Percentiles rank a stretch among this genome's conserved stretches.
Conservation (phyloP, 1,284 basidiomycete species). For the Moesziomyces globuligerus region DNA sequence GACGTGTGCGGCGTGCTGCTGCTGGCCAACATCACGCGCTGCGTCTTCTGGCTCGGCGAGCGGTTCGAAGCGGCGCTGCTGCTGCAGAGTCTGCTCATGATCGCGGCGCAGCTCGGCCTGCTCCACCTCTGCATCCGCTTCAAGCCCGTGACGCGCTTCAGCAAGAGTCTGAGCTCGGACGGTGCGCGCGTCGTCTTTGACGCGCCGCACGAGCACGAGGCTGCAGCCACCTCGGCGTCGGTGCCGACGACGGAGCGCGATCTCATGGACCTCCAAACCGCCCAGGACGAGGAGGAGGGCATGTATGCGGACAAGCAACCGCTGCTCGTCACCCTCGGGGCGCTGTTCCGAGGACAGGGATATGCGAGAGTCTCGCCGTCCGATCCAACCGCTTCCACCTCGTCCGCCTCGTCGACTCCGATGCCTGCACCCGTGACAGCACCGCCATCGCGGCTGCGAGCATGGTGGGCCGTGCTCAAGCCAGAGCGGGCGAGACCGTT, state of each 20-base stretch:
- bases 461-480: background rate
- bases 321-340: slow-evolving; percentile 38
- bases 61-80: slow-evolving; percentile 78
- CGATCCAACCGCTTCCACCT: slow-evolving; percentile 12
- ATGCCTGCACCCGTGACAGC: background rate
- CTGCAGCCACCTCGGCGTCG: background rate
- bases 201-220: slow-evolving; percentile 6
- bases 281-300: slow-evolving; percentile 12
- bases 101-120: slow-evolving; percentile 70
- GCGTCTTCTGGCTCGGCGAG: slow-evolving; percentile 80
- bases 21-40: slow-evolving; percentile 58
- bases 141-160: slow-evolving; percentile 52
- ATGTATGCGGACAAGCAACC: slow-evolving; percentile 40
- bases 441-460: background rate
- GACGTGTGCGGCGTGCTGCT: slow-evolving; percentile 60
- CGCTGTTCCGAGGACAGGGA: slow-evolving; percentile 12
- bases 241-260: slow-evolving; percentile 3
- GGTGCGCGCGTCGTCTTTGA: slow-evolving; percentile 39
- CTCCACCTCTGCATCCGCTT: slow-evolving; percentile 71
- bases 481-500: slow-evolving; percentile 71
- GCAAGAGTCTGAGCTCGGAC: slow-evolving; percentile 37
- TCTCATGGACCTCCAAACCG: slow-evolving; percentile 24
- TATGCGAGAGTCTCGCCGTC: slow-evolving; percentile 20
- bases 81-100: slow-evolving; percentile 67
- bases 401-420: background rate